Conservation (phyloP, 116 monocot species). For the Posidonia oceanica region DNA sequence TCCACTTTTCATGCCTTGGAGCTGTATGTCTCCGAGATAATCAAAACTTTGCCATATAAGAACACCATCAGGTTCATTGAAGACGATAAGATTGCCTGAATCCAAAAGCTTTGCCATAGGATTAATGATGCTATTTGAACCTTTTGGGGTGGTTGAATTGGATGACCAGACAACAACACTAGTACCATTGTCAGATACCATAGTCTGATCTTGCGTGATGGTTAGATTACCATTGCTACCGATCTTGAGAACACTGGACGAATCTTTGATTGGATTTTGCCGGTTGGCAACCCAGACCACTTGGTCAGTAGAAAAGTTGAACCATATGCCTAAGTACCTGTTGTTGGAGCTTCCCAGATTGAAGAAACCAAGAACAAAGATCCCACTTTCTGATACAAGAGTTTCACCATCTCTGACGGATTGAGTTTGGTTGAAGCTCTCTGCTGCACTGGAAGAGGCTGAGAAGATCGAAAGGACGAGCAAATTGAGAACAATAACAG, state of each 20-base stretch:
- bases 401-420: conserved; percentile 3
- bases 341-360: conserved; percentile 4
- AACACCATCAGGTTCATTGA: background rate
- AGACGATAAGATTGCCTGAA: conserved; percentile 36
- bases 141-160: background rate
- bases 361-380: conserved; percentile 28
- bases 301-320: background rate
- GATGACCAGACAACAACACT: background rate
- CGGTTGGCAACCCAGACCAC: conserved; percentile 13
- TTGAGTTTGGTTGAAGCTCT: background rate
- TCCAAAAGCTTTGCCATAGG: conserved; percentile 21
- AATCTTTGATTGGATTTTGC: background rate
- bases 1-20: conserved; percentile 40
- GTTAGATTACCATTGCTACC: conserved; percentile 7
- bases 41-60: conserved; percentile 49
- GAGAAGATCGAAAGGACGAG: background rate
- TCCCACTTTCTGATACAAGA: conserved; percentile 8
- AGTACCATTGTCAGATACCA: background rate
- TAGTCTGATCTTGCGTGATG: background rate
- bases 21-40: conserved; percentile 31
- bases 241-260: conserved; percentile 5
- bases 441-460: background rate
- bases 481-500: no score
- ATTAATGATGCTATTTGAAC: conserved; percentile 10
- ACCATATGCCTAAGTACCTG: conserved; percentile 16